phyloP scores from a whole-genome alignment of 306 rosid species.

The Inga leiocalycina region DNA sequence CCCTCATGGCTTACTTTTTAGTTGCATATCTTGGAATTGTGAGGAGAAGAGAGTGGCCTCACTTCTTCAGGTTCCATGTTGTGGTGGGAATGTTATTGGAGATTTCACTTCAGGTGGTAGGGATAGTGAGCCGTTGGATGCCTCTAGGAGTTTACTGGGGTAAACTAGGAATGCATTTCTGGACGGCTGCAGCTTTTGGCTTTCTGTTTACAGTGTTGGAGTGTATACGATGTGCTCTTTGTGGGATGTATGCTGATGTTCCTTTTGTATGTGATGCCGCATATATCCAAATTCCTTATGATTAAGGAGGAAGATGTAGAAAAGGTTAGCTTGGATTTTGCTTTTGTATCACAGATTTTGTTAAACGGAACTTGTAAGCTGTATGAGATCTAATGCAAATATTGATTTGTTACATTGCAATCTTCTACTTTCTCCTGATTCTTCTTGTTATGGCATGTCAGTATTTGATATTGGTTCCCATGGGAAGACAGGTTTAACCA shows the following conservation, averaged over 20 bases:
- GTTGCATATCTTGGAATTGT: slow-evolving; percentile 91
- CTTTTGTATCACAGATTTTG: slow-evolving; percentile 26
- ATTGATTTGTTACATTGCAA: slow-evolving; percentile 6
- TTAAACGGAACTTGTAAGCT: slow-evolving; percentile 15
- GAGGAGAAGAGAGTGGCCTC: slow-evolving; percentile 98
- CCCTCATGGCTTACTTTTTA: slow-evolving; percentile 89
- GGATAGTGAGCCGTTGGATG: slow-evolving; percentile 94
- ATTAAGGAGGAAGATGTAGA: slow-evolving; percentile 50
- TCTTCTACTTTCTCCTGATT: background rate
- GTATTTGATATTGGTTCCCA: background rate
- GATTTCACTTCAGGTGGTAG: slow-evolving; percentile 88
- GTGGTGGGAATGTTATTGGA: slow-evolving; percentile 94
- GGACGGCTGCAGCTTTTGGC: slow-evolving; percentile 67
- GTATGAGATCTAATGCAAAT: slow-evolving; percentile 23
- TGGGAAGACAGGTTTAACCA: background rate
- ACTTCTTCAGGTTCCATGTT: slow-evolving; percentile 89
- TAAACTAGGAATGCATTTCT: slow-evolving; percentile 91
- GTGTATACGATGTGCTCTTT: slow-evolving; percentile 80
- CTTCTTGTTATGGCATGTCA: background rate
- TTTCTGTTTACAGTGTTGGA: slow-evolving; percentile 83
- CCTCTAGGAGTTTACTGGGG: slow-evolving; percentile 81
- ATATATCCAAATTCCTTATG: slow-evolving; percentile 88
- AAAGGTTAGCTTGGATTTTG: slow-evolving; percentile 18
- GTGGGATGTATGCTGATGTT: slow-evolving; percentile 90
- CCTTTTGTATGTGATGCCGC: slow-evolving; percentile 93